These are phyloP conservation scores for Collybia sordida DNA, from an alignment of 768 basidiomycete genomes.

Conservation along the genomic window DNA sequence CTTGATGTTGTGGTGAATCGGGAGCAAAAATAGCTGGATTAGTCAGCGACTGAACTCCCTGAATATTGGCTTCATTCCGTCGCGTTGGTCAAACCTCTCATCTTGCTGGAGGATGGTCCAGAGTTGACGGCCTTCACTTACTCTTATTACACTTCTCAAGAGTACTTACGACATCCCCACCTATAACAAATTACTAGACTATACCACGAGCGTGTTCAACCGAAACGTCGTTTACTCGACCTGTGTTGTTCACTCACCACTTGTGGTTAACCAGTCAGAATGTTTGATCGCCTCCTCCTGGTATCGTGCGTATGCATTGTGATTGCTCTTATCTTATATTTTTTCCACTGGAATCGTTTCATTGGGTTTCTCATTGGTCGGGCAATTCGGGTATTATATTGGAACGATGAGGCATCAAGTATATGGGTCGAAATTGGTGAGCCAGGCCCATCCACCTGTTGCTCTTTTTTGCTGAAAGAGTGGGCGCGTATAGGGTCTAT, in stretches of 20 bases:
- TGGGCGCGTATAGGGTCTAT: constrained; percentile 62
- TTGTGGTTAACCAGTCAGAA: constrained; percentile 17
- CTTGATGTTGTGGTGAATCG: constrained; percentile 2
- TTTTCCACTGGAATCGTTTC: constrained; percentile 92
- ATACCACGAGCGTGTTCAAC: background rate
- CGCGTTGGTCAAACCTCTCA: background rate
- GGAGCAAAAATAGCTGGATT: constrained; percentile 2
- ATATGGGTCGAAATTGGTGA: constrained; percentile 83
- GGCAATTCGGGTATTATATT: constrained; percentile 67
- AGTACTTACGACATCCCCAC: background rate
- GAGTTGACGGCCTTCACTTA: background rate
- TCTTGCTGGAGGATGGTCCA: background rate
- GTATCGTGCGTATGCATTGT: constrained; percentile 60
- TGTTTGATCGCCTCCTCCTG: constrained; percentile 63
- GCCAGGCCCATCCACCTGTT: constrained; percentile 1
- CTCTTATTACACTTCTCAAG: background rate
- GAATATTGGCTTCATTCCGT: background rate
- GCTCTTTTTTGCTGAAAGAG: background rate
- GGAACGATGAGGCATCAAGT: constrained; percentile 77
- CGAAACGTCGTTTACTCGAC: background rate
- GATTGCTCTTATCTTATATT: constrained; percentile 63
- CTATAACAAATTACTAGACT: background rate
- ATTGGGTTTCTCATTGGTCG: constrained; percentile 68
- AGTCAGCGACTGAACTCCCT: constrained; percentile 5
- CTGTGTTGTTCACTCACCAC: background rate